Base-by-base conservation (phyloP, 2,329 filamentous ascomycete genomes). In the Fusarium brachygibbosum region DNA sequence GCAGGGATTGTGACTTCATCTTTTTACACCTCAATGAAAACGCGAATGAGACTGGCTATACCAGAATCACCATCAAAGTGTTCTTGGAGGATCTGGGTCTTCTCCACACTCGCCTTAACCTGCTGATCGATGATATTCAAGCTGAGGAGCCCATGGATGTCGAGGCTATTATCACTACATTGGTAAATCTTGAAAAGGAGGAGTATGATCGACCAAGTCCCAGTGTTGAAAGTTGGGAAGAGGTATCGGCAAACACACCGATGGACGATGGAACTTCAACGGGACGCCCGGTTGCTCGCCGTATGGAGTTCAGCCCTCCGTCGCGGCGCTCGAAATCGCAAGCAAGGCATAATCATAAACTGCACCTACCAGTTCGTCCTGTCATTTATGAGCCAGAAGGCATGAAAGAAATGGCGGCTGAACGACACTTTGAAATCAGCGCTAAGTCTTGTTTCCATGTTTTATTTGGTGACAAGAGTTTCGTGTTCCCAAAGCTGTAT, bases 401-500 rank as follows among this genome's bases (percentile, higher is more conserved):
- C 54, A 94, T 97, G 87, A 88, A 90, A 53, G 85, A 88, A 68
- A 86, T 91, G 70, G 90, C 91, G 10, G 88, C 92, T 1, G 93
- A 97, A 77, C 89, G 92, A 65, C 87, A 93, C 69, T 97, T 97
- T 77, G 92, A 97, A 70, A 90, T 98, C 64, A 97, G 93, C 67
- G 91, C 96, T 46, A 98, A 99, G 79, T 93, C 93, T 0, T 89
- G 97, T 60, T 99, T 98, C 79, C 95, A 98, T 76, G 93, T 98
- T 17, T 86, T 99, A 52, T 99, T 98, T 79, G 96, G 96, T 37
- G 96, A 99, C 79, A 97, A 95, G 81, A 97, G 93, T 77, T 93
- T 94, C 34, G 90, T 98, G 38, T 99, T 98, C 81, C 93, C 96
- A 73, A 90, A 95, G 75, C 84, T 98, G 31, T 95, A 98, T 77